Percentiles rank a stretch among this genome's conserved stretches.
Conservation (phyloP, 306 rosid genomes). For the Pterocarpus santalinus region DNA sequence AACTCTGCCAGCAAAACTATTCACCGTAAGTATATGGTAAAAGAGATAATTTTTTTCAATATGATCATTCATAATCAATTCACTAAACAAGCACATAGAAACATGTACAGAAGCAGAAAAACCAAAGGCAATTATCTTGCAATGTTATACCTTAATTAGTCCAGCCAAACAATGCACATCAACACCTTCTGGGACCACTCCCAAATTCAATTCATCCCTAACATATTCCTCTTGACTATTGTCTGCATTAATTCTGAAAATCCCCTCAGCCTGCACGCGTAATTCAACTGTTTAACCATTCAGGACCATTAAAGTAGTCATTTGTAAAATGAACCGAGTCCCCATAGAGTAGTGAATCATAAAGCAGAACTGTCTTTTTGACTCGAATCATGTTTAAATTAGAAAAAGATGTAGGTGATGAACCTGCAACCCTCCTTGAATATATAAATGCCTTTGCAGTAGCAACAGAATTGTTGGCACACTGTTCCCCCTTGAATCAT, state of each 20-base stretch:
- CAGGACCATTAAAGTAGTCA: not conserved
- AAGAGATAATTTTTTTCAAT: not conserved
- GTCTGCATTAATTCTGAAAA: slow-evolving; percentile 85
- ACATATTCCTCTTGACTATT: slow-evolving; percentile 88
- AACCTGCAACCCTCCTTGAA: slow-evolving; percentile 91
- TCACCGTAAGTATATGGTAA: not conserved
- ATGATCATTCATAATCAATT: slow-evolving; percentile 24
- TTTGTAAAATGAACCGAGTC: not conserved
- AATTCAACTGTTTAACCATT: slow-evolving; percentile 38
- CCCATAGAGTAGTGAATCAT: not conserved
- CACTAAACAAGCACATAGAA: slow-evolving; percentile 2
- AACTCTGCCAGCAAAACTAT: slow-evolving; percentile 18
- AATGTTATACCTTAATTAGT: slow-evolving; percentile 75
- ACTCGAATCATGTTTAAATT: not conserved
- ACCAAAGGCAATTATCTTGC: slow-evolving; percentile 27
- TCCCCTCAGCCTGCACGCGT: slow-evolving; percentile 81
- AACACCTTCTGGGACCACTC: slow-evolving; percentile 78
- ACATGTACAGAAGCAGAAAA: slow-evolving; percentile 6
- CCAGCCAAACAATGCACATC: slow-evolving; percentile 94
- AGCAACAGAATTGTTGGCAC: slow-evolving; percentile 91
- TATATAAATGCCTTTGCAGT: slow-evolving; percentile 80
- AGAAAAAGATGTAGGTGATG: slow-evolving; percentile 15
- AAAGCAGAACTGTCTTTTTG: slow-evolving; percentile 10
- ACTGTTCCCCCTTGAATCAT: slow-evolving; percentile 90
- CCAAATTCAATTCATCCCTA: slow-evolving; percentile 79